Evolutionary conservation across 202 grass and related monocot species (phyloP).

Genomic region (Hordeum pubiflorum): DNA sequence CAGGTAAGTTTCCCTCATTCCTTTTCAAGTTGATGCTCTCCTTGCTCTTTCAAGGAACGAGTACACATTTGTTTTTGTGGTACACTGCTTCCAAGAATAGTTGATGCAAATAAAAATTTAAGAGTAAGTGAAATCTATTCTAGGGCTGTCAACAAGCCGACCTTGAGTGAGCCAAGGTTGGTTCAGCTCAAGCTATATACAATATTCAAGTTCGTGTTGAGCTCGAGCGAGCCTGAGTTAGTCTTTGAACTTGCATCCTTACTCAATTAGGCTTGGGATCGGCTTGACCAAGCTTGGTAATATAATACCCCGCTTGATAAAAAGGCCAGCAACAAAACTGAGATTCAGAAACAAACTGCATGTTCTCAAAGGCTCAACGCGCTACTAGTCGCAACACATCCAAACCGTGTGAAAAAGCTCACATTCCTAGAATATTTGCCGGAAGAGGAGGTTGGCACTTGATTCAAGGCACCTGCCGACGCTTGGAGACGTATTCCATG

Average conservation of each 20-base stretch:
- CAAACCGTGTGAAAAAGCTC: background rate
- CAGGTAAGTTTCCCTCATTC: slow-evolving; percentile 38
- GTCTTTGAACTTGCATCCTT: background rate
- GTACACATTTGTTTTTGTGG: slow-evolving; percentile 6
- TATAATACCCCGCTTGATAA: background rate
- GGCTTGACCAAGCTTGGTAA: background rate
- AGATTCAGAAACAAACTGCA: background rate
- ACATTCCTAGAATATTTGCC: background rate
- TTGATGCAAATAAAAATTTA: background rate
- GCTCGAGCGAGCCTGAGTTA: background rate
- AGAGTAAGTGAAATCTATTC: background rate
- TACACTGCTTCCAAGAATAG: background rate
- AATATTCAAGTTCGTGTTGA: background rate
- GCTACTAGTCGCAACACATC: background rate
- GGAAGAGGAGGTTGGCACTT: background rate
- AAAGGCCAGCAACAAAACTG: background rate
- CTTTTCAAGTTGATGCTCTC: slow-evolving; percentile 5
- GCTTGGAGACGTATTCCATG: background rate
- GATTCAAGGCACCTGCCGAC: background rate
- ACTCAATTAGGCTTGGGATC: background rate
- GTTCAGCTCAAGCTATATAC: background rate
- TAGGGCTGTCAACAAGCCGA: background rate
- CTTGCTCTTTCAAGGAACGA: background rate
- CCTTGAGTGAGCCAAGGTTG: background rate
- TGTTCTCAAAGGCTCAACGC: background rate